phyloP scores from a whole-genome alignment of 345 rosid species.

The Rubroshorea leprosula region DNA sequence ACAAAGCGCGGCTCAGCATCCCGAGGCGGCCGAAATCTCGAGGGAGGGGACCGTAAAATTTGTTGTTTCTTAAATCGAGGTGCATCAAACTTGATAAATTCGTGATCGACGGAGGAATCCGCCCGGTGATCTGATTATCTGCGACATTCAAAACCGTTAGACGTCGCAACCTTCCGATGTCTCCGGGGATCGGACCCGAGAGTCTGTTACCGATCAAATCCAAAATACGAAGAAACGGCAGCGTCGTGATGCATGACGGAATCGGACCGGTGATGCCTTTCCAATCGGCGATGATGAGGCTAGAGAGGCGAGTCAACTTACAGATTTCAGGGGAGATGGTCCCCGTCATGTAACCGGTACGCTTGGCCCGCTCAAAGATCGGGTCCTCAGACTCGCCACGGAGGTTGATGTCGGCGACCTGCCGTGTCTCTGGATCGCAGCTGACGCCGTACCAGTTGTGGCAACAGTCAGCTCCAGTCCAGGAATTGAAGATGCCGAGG shows the following conservation, averaged over 20 bases:
- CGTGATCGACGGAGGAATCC: conserved; percentile 53
- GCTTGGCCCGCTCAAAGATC: conserved; percentile 48
- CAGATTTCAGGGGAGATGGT: conserved; percentile 59
- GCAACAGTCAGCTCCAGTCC: conserved; percentile 86
- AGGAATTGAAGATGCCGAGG: conserved; percentile 71
- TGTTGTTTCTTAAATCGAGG: conserved; percentile 67
- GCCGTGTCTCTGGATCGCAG: conserved; percentile 58
- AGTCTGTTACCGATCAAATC: conserved; percentile 72
- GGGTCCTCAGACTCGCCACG: conserved; percentile 93
- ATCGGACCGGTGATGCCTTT: conserved; percentile 81
- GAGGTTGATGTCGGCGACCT: conserved; percentile 82
- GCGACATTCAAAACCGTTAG: conserved; percentile 73
- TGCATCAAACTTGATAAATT: conserved; percentile 75
- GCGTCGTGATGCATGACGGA: conserved; percentile 51
- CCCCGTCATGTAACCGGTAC: conserved; percentile 81
- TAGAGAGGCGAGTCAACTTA: conserved; percentile 53
- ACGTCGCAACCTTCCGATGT: conserved; percentile 53
- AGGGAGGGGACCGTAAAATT: conserved; percentile 53
- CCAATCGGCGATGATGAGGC: conserved; percentile 78
- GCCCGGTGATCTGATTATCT: conserved; percentile 65
- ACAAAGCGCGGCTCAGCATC: conserved; percentile 72
- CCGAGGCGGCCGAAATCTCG: conserved; percentile 43
- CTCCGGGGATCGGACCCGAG: conserved; percentile 54
- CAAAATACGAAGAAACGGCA: conserved; percentile 64
- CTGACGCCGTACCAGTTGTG: conserved; percentile 84